Base-by-base conservation (phyloP, 2,329 filamentous ascomycete species). In the Penicillium olsonii region DNA sequence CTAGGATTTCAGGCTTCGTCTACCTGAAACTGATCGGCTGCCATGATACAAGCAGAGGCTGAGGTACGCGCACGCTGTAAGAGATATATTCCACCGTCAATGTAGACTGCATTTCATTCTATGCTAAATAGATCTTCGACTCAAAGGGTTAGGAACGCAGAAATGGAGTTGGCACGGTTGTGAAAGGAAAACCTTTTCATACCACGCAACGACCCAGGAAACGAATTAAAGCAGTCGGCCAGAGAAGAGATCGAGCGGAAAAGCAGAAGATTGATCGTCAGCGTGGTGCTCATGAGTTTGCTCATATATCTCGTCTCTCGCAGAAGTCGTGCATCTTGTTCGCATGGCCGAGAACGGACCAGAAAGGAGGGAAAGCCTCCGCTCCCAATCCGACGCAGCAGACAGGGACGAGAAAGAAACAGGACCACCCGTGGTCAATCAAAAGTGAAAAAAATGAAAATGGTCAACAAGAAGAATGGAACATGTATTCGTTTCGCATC, bases 401-500 rank as follows among this genome's bases (percentile, higher is more conserved):
- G 47, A 53, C 41, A 50, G 51, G 37, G 29, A 40, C 35, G 49
- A 52, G 12, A 53, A 52, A 53, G 45, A 53, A 51, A 53, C 44
- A 52, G 44, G 48, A 52, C 44, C 45, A 40, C 44, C 48, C 37
- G 45, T 50, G 48, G 47, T 48, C 50, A 45, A 45, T 48, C 43
- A 50, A 46, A 41, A 45, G 24, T 44, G 40, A 37, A 46, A 24
- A 50, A 37, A 44, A 34, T 35, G 35, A 42, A 45, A 20, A 46
- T 26, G 43, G 26, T 38, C 35, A 46, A 46, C 12, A 19, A 26
- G 38, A 43, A 27, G 56, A 45, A 53, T 40, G 49, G 31, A 52
- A 48, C 37, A 52, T 42, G 50, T 54, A 63, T 63, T 63, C 57
- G 63, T 64, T 64, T 63, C 63, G 63, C 58, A 62, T 64, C 62